These are phyloP conservation scores for Themeda triandra DNA, from an alignment of 176 grass and related monocot species.

Conservation along the genomic window DNA sequence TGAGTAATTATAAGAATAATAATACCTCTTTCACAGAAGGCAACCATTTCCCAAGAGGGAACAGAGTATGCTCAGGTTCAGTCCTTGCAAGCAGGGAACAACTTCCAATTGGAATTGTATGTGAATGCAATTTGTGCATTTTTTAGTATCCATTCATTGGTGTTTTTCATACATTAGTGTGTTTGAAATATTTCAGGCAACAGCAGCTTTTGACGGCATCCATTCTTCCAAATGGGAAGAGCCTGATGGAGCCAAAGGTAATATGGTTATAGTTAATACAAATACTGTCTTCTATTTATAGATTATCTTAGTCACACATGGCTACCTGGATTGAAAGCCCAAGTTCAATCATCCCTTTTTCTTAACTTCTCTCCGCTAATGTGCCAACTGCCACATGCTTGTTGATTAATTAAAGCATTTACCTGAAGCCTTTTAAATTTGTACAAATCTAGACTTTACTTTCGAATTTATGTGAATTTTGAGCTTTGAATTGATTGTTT, in stretches of 20 bases:
- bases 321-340: not conserved
- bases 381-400: not conserved
- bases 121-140: slow-evolving; percentile 28
- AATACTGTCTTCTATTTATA: slow-evolving; percentile 1
- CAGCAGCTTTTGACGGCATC: slow-evolving; percentile 82
- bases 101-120: slow-evolving; percentile 80
- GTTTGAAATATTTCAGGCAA: slow-evolving; percentile 56
- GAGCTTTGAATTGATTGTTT: not conserved
- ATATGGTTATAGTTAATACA: not conserved
- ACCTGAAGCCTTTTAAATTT: not conserved
- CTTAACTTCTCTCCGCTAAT: not conserved
- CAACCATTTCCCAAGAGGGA: slow-evolving; percentile 60
- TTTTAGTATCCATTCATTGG: slow-evolving; percentile 9
- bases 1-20: slow-evolving; percentile 58
- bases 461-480: not conserved
- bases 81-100: slow-evolving; percentile 89
- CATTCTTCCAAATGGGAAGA: slow-evolving; percentile 87
- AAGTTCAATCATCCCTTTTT: not conserved
- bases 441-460: not conserved
- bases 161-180: slow-evolving; percentile 4
- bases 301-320: not conserved
- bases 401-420: not conserved
- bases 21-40: slow-evolving; percentile 32
- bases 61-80: slow-evolving; percentile 65
- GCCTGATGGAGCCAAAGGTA: slow-evolving; percentile 96